Conservation (phyloP, 345 rosid genomes). For the Dipteronia dyeriana region DNA sequence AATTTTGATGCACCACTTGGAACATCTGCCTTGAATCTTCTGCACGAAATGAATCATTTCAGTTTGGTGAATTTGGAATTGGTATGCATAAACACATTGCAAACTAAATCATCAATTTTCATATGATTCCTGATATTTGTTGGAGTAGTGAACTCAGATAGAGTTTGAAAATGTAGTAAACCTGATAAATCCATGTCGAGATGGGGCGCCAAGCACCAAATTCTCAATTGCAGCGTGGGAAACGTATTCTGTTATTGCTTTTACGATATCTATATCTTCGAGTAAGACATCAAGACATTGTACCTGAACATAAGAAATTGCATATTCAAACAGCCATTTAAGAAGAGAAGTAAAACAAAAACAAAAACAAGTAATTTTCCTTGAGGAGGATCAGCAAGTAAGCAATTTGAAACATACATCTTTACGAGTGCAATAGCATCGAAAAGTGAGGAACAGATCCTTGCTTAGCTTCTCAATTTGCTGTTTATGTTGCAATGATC, state of each 20-base stretch:
- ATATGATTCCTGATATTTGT: constrained; percentile 21
- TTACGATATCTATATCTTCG: constrained; percentile 63
- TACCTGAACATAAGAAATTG: constrained; percentile 41
- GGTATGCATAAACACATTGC: not conserved
- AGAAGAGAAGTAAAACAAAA: no score
- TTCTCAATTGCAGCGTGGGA: constrained; percentile 68
- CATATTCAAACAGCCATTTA: not conserved
- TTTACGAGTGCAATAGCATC: constrained; percentile 86
- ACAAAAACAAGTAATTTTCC: no score
- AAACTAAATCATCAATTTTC: constrained; percentile 1
- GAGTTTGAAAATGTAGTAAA: not conserved
- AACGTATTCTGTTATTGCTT: constrained; percentile 71
- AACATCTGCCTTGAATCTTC: constrained; percentile 70
- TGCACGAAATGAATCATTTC: constrained; percentile 22
- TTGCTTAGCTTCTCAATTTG: constrained; percentile 49
- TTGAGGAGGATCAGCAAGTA: not conserved
- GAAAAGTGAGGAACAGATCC: constrained; percentile 76
- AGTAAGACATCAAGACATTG: constrained; percentile 62
- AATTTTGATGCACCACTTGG: constrained; percentile 60
- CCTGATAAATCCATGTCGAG: constrained; percentile 76
- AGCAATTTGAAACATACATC: constrained; percentile 41
- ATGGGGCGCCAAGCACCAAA: constrained; percentile 79
- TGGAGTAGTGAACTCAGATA: constrained; percentile 3
- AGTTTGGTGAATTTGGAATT: no score
- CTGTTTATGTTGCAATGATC: constrained; percentile 28